These are phyloP conservation scores for Lophiotrema nucula DNA, from an alignment of 495 filamentous ascomycete species.

Conservation along the genomic window DNA sequence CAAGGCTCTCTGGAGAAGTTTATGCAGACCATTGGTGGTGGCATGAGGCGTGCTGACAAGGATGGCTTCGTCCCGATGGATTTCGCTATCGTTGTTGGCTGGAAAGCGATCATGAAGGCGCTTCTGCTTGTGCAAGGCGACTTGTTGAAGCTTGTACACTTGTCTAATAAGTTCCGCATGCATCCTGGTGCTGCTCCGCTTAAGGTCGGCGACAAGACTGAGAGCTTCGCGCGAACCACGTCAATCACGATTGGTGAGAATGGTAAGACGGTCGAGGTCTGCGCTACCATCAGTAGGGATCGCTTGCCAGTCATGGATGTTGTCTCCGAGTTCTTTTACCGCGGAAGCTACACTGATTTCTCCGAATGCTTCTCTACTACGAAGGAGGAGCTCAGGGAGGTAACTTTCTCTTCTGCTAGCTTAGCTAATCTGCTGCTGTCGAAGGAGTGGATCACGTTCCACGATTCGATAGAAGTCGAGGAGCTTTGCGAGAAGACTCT, in stretches of 20 bases:
- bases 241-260: slow-evolving; percentile 25
- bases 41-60: slow-evolving; percentile 1
- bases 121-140: slow-evolving; percentile 38
- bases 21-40: slow-evolving; percentile 18
- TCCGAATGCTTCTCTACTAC: slow-evolving; percentile 22
- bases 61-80: slow-evolving; percentile 30
- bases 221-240: slow-evolving; percentile 13
- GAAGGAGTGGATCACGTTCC: slow-evolving; percentile 34
- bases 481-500: slow-evolving; percentile 30
- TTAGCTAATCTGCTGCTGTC: slow-evolving; percentile 66
- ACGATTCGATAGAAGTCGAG: slow-evolving; percentile 1
- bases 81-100: slow-evolving; percentile 37
- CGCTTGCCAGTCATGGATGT: slow-evolving; percentile 34
- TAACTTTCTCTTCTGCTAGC: slow-evolving; percentile 84
- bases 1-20: slow-evolving; percentile 13
- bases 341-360: slow-evolving; percentile 26
- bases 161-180: slow-evolving; percentile 38
- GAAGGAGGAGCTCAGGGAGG: slow-evolving; percentile 59
- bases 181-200: slow-evolving; percentile 27
- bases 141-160: slow-evolving; percentile 42
- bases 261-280: slow-evolving; percentile 37
- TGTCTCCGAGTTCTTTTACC: slow-evolving; percentile 38
- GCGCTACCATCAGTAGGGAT: slow-evolving; percentile 34
- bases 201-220: slow-evolving; percentile 36
- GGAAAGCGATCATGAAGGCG: slow-evolving; percentile 40